Evolutionary conservation across 1,284 basidiomycete species (phyloP), one percentile per base, ranked within the genome.

Genomic region (Ceratobasidium sp.): DNA sequence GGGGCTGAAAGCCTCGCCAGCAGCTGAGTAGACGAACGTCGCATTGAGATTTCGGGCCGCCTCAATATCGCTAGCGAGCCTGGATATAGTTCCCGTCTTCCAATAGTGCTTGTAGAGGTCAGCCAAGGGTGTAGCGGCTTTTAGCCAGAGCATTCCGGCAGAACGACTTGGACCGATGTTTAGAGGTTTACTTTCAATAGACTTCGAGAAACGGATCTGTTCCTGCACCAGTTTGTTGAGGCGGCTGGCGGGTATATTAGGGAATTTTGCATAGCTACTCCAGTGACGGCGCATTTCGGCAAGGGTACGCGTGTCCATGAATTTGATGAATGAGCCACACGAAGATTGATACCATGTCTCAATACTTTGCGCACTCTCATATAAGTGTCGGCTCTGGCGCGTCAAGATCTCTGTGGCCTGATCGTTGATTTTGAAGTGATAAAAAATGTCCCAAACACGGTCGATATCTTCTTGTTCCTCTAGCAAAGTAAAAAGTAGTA

Each of bases 401-500:
- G 66, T 51, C 2, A 77, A 40, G 1, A 69, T 20, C 7, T 33
- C 2, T 18, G n/a, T 10, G 6, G 66, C n/a, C 9, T 49, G 53
- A 28, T 69, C 42, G 33, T 77, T 33, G 55, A 68, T 46, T 20
- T 69, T 77, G 66, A 77, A 69, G 26, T 77, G 66, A 39, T 68
- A 77, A 23, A 77, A 77, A 18, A 69, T 51, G 23, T 69, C 55
- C 75, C 66, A 77, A 0, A 69, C 33, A 2, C 20, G 13, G 4
- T 77, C 55, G 15, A 69, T 23, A 39, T 15, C 12, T 26, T 77
- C 66, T 0, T 23, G 7, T 5, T 60, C 42, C 13, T 69, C 66
- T 13, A 77, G 20, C 3, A 77, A 51, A 5, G 66, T 44, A 15
- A 77, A 69, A 0, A 77, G 26, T 15, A 69, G 33, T 7, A 69